Conservation (phyloP, 768 basidiomycete species). For the Ramaria sp. region DNA sequence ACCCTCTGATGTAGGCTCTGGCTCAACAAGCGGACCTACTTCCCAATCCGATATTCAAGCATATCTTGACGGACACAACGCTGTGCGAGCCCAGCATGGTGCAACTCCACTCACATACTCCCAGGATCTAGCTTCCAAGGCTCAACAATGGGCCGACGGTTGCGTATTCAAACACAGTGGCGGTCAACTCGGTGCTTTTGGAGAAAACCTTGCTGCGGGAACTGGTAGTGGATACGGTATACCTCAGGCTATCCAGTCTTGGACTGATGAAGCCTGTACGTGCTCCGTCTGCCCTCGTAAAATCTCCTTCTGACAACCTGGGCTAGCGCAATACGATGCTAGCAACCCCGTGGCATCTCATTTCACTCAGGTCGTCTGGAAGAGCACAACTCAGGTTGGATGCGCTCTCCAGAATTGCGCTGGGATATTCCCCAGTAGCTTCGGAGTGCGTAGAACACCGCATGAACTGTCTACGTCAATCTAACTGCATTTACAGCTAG, state of each 20-base stretch:
- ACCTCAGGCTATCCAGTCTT: slow-evolving; percentile 37
- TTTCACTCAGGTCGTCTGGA: slow-evolving; percentile 75
- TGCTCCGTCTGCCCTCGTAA: slow-evolving; percentile 12
- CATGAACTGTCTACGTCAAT: not conserved
- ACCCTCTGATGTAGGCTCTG: slow-evolving; percentile 11
- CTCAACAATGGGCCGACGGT: slow-evolving; percentile 55
- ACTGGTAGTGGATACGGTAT: slow-evolving; percentile 45
- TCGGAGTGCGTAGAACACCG: slow-evolving; percentile 32
- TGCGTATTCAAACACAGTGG: slow-evolving; percentile 65
- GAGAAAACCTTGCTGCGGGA: slow-evolving; percentile 70
- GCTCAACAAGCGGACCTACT: slow-evolving; percentile 13
- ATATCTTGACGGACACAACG: slow-evolving; percentile 55
- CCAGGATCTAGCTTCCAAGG: slow-evolving; percentile 44
- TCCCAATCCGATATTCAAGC: slow-evolving; percentile 36
- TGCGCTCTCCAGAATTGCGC: slow-evolving; percentile 48
- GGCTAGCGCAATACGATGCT: slow-evolving; percentile 22
- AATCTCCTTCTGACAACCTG: not conserved
- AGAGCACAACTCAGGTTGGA: slow-evolving; percentile 48
- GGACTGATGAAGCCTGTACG: slow-evolving; percentile 61
- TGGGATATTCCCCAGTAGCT: slow-evolving; percentile 45
- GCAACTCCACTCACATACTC: slow-evolving; percentile 57
- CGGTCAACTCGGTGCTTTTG: slow-evolving; percentile 50
- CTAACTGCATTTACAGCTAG: slow-evolving; percentile 26
- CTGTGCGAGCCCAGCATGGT: slow-evolving; percentile 48
- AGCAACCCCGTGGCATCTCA: slow-evolving; percentile 50